Evolutionary conservation across 169 alveolate species (phyloP).

Genomic region (Eimeria acervulina): DNA sequence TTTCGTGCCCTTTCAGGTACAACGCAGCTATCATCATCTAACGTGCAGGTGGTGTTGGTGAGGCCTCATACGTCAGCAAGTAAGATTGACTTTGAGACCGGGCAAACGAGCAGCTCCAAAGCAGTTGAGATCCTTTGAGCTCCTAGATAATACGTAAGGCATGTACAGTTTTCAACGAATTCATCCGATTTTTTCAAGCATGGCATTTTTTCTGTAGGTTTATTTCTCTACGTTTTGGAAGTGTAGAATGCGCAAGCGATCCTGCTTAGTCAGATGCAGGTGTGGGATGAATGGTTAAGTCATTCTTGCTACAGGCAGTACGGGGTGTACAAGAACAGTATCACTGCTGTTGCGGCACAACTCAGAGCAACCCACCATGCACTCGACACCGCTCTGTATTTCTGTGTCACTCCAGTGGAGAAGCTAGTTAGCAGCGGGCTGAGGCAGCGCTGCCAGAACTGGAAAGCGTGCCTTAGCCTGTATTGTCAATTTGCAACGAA

Average conservation of each 20-base stretch:
- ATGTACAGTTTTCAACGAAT: not conserved
- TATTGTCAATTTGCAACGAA: not conserved
- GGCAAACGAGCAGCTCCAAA: not conserved
- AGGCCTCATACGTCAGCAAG: not conserved
- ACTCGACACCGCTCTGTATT: not conserved
- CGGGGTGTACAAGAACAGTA: not conserved
- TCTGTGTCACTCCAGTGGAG: not conserved
- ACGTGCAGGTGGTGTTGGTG: not conserved
- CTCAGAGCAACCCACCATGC: not conserved
- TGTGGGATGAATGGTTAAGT: no score
- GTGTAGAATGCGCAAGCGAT: not conserved
- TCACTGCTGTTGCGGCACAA: not conserved
- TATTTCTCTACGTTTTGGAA: not conserved
- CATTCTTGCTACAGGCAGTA: not conserved
- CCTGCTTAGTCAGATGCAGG: no score
- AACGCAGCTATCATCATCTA: no score
- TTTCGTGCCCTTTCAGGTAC: no score
- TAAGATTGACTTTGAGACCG: not conserved
- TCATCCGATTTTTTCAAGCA: not conserved
- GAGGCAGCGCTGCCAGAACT: not conserved
- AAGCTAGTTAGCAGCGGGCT: not conserved
- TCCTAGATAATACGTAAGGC: not conserved
- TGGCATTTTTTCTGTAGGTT: not conserved
- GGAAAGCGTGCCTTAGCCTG: not conserved
- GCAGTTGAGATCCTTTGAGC: no score